Evolutionary conservation across 306 rosid species (phyloP), one percentile per base, ranked within the genome.

Genomic region (cucumber (Cucumis sativus)): DNA sequence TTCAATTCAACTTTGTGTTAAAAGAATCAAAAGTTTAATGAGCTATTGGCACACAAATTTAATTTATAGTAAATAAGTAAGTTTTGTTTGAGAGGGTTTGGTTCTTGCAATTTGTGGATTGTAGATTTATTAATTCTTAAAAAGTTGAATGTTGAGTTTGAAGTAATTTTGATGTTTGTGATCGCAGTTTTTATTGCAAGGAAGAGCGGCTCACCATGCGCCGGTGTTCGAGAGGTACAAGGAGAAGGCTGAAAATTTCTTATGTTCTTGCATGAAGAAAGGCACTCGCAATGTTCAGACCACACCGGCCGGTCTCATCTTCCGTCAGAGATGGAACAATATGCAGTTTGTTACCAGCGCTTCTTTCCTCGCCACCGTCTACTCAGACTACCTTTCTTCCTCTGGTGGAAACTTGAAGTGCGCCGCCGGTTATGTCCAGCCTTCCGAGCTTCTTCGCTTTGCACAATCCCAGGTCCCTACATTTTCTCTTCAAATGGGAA

Each of bases 241-340:
- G 37, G 80, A 79, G 72, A 92, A 87, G 87, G 96, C 98, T 14
- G 99, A 96, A 84, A 76, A 68, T 70, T 96, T 92, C 89, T 86
- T 96, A 96, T 96, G 99, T 62, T 87, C 96, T 2, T 88, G 92
- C 84, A 61, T 96, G 12, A 94, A 92, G 66, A 96, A 89, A 86
- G 89, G 93, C 21, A 66, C 64, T 73, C 87, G 83, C 70, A 96
- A 96, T 75, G 86, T 85, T 40, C 97, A 85, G 89, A 96, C 88
- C 77, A 96, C 99, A 15, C 99, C 99, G 0, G 99, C 97, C 68
- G 99, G 99, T 62, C 97, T 96, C 58, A 77, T 96, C 45, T 91
- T 84, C 88, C 91, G 98, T 23, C 99, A 96, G 79, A 88, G 97
- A 81, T 96, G 99, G 99, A 96, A 96, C 87, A 96, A 96, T 86